Evolutionary conservation across 148 eudicot genomes (phyloP).

Genomic region (Drosera capensis): DNA sequence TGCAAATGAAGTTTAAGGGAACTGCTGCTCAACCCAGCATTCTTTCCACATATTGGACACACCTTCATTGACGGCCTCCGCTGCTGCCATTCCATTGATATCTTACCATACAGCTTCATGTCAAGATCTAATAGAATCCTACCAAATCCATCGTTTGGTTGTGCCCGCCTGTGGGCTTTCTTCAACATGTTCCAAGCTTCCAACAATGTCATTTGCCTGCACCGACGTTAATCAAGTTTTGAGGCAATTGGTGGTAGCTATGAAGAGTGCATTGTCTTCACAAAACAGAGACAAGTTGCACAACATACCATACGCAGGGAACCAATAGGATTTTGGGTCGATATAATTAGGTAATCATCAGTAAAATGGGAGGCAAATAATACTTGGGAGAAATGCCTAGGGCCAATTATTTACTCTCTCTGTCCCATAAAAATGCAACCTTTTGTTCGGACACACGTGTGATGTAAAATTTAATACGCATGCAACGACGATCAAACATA

Average conservation of each 20-base stretch:
- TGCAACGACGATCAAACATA: too few species aligned
- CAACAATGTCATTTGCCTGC: slow-evolving; percentile 61
- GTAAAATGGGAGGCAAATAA: too few species aligned
- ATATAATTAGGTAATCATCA: too few species aligned
- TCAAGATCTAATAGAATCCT: slow-evolving; percentile 65
- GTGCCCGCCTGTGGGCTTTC: slow-evolving; percentile 83
- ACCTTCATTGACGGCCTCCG: slow-evolving; percentile 81
- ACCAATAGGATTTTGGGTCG: too few species aligned
- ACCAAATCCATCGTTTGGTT: slow-evolving; percentile 98
- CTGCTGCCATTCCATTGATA: slow-evolving; percentile 99
- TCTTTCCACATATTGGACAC: slow-evolving; percentile 94
- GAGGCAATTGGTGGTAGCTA: background rate
- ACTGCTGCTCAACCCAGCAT: slow-evolving; percentile 90
- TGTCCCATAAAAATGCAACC: too few species aligned
- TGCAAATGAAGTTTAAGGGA: slow-evolving; percentile 92
- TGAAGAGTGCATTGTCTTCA: background rate
- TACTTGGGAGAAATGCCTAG: too few species aligned
- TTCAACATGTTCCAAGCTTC: slow-evolving; percentile 83
- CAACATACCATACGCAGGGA: too few species aligned
- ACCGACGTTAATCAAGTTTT: slow-evolving; percentile 1
- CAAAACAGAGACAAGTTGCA: background rate
- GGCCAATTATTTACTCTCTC: too few species aligned
- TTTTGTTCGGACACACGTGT: too few species aligned
- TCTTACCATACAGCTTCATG: slow-evolving; percentile 57
- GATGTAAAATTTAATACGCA: too few species aligned